Evolutionary conservation across 345 rosid genomes (phyloP).

Genomic region (Arabis hirsuta): DNA sequence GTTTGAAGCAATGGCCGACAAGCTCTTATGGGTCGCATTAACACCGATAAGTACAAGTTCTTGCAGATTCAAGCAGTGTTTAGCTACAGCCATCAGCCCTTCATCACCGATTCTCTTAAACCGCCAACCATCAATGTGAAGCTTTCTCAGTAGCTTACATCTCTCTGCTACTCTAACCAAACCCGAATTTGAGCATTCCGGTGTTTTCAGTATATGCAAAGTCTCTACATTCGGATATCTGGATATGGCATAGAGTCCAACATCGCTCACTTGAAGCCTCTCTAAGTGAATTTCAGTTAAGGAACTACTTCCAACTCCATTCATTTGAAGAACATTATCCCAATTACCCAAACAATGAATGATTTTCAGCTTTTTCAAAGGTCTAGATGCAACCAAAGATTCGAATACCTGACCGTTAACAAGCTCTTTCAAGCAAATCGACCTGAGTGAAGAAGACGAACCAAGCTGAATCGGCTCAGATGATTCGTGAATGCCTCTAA

Average conservation of each 20-base stretch:
- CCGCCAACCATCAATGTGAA: slow-evolving; percentile 85
- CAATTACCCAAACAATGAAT: slow-evolving; percentile 84
- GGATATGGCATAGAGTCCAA: slow-evolving; percentile 60
- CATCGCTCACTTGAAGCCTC: slow-evolving; percentile 75
- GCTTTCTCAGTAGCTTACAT: slow-evolving; percentile 70
- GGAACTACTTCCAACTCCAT: slow-evolving; percentile 45
- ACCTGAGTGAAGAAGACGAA: slow-evolving; percentile 53
- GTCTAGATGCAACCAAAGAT: slow-evolving; percentile 54
- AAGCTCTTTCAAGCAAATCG: slow-evolving; percentile 79
- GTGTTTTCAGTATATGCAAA: slow-evolving; percentile 64
- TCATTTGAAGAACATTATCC: slow-evolving; percentile 62
- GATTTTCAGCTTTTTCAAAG: slow-evolving; percentile 64
- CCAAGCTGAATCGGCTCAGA: slow-evolving; percentile 49
- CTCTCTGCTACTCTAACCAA: slow-evolving; percentile 60
- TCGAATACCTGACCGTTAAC: slow-evolving; percentile 76
- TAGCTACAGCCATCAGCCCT: slow-evolving; percentile 70
- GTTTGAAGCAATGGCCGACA: slow-evolving; percentile 56
- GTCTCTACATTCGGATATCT: slow-evolving; percentile 62
- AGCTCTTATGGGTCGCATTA: slow-evolving; percentile 61
- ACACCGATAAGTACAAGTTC: slow-evolving; percentile 87
- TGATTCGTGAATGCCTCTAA: slow-evolving; percentile 61
- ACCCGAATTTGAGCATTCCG: slow-evolving; percentile 70
- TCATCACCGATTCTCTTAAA: slow-evolving; percentile 72
- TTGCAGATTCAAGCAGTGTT: slow-evolving; percentile 60
- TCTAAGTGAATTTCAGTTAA: slow-evolving; percentile 73